These are phyloP conservation scores for Vanrija humicola DNA, from an alignment of 1,284 basidiomycete genomes.

Conservation along the genomic window DNA sequence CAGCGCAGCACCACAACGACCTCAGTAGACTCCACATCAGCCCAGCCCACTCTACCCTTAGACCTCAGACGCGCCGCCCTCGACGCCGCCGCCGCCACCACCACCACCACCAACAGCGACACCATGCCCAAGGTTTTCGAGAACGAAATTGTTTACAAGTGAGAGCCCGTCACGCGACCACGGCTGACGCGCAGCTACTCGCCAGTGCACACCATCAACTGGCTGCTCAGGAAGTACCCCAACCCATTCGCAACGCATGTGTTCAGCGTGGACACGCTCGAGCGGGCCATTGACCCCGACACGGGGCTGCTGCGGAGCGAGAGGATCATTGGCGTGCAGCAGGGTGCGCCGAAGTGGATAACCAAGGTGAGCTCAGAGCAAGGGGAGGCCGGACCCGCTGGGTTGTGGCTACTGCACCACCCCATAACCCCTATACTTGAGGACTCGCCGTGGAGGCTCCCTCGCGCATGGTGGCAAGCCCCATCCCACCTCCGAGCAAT, in stretches of 20 bases:
- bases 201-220: slow-evolving; percentile 79
- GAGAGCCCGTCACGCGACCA: neutral
- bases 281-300: slow-evolving; percentile 71
- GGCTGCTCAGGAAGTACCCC: slow-evolving; percentile 93
- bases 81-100: too few relatives aligned
- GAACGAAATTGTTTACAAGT: slow-evolving; percentile 22
- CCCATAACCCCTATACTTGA: too few relatives aligned
- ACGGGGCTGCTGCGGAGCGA: slow-evolving; percentile 81
- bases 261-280: slow-evolving; percentile 80
- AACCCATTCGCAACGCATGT: slow-evolving; percentile 91
- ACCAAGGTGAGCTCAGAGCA: slow-evolving; percentile 35
- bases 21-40: too few relatives aligned
- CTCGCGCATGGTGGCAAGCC: too few relatives aligned
- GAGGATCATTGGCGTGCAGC: slow-evolving; percentile 46
- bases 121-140: slow-evolving; percentile 20
- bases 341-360: slow-evolving; percentile 50
- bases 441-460: too few relatives aligned
- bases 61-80: too few relatives aligned
- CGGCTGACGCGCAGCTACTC: slow-evolving; percentile 59
- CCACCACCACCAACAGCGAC: neutral
- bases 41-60: too few relatives aligned
- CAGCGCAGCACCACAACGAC: too few relatives aligned
- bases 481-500: too few relatives aligned
- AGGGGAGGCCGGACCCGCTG: too few relatives aligned
- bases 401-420: neutral